Base-by-base conservation (phyloP, 2,329 filamentous ascomycete genomes). In the Chalaropsis ovoidea region DNA sequence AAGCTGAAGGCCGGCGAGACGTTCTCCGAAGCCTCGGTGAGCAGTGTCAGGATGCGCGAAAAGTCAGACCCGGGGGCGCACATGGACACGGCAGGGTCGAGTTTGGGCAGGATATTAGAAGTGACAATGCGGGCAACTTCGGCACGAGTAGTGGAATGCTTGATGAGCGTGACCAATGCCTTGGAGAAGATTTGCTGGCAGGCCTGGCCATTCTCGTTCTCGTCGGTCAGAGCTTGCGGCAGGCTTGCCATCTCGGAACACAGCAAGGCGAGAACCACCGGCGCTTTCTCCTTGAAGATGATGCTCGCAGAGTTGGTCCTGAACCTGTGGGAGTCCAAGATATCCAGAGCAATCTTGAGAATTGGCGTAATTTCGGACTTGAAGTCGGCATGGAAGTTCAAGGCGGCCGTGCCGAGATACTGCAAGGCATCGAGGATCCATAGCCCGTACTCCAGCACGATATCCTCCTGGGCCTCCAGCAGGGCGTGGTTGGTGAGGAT, bases 391-490 rank as follows among this genome's bases (percentile, higher is more conserved):
- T 74, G 73, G 73, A 78, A 76, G 68, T 72, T 72, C 39, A 73
- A 75, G 66, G 78, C 76, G 11, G 75, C 71, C 22, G 74, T 70
- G 62, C 77, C 74, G 39, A 82, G 71, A 52, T 77, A 74, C 43
- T 79, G 73, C 68, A 78, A 72, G 6, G 75, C 75, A 70, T 84
- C 81, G 67, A 82, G 72, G 13, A 83, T 71, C 80, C 80, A 82
- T 13, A 77, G 75, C 0, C 75, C 71, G 66, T 75, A 74, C 68
- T 78, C 78, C 19, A 67, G 27, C 10, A 67, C 62, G 10, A 71
- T 71, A 52, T 74, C 75, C 1, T 70, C 71, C 3, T 72, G 64
- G 19, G 74, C 72, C n/a, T 72, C 70, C 10, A 73, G 75, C 7
- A 74, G 58, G 4, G 79, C 69, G 24, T 76, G 75, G 63, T 76